phyloP scores from a whole-genome alignment of 306 rosid species.

The Inga oerstediana region DNA sequence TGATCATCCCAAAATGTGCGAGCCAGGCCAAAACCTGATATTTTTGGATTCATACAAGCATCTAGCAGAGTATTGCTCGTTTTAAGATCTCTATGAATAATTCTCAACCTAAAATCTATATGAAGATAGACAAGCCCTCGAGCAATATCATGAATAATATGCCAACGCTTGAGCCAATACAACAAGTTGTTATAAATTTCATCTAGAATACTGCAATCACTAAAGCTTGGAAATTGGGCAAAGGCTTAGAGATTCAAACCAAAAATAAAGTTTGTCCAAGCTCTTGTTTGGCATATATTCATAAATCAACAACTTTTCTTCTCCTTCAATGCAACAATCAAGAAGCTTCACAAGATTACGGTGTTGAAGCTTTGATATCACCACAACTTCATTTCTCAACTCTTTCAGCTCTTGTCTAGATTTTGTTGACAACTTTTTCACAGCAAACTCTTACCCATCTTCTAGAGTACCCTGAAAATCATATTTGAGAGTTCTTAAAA shows the following conservation, averaged over 20 bases:
- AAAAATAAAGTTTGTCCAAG: constrained; percentile 40
- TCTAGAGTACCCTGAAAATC: constrained; percentile 26
- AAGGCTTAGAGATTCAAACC: constrained; percentile 18
- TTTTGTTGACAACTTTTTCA: constrained; percentile 48
- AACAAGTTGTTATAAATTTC: constrained; percentile 28
- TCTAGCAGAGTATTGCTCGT: constrained; percentile 55
- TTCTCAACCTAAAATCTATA: constrained; percentile 53
- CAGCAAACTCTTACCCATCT: constrained; percentile 45
- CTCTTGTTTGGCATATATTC: constrained; percentile 57
- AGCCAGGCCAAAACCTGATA: constrained; percentile 60
- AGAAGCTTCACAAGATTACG: constrained; percentile 57
- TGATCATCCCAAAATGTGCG: constrained; percentile 52
- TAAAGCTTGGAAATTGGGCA: background rate
- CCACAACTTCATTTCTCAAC: constrained; percentile 45
- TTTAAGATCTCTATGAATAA: constrained; percentile 60
- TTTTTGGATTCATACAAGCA: constrained; percentile 47
- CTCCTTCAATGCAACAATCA: constrained; percentile 48
- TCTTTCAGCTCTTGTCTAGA: constrained; percentile 52
- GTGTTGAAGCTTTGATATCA: constrained; percentile 45
- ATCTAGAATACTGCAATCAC: constrained; percentile 20
- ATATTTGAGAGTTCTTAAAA: background rate
- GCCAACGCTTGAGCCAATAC: constrained; percentile 44
- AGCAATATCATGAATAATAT: constrained; percentile 49
- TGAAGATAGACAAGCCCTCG: constrained; percentile 55
- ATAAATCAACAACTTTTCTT: constrained; percentile 50